phyloP scores from a whole-genome alignment of 306 rosid genomes.

The Arachis stenosperma region DNA sequence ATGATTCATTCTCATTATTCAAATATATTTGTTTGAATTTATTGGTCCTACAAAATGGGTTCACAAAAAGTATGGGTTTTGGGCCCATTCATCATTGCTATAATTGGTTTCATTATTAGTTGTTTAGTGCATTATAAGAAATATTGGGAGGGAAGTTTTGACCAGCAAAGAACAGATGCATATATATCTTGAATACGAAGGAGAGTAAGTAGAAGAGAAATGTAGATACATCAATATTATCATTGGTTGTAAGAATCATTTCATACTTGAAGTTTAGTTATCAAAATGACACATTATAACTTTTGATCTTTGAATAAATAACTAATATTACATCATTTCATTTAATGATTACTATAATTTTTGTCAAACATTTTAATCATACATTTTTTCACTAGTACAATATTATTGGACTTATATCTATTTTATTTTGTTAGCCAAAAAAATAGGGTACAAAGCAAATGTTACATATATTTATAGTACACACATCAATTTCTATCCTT shows the following conservation, averaged over 20 bases:
- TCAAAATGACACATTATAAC: no score
- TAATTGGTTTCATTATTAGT: conserved; percentile 45
- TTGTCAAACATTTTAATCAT: no score
- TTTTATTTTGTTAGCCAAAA: no score
- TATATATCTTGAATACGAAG: conserved; percentile 7
- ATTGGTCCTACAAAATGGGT: conserved; percentile 31
- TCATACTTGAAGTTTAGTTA: neutral
- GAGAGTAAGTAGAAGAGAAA: conserved; percentile 8
- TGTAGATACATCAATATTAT: neutral
- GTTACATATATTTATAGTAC: no score
- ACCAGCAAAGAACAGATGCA: neutral
- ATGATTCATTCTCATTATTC: neutral
- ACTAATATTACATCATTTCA: no score
- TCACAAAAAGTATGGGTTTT: conserved; percentile 38
- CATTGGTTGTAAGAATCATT: neutral
- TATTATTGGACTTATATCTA: no score
- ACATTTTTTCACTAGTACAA: no score
- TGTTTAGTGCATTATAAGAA: conserved; percentile 31
- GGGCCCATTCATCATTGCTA: conserved; percentile 48
- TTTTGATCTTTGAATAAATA: no score
- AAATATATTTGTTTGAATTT: conserved; percentile 30
- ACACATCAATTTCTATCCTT: neutral
- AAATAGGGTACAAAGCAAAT: no score
- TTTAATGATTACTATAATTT: no score
- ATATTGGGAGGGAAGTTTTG: neutral